A percentile compares a stretch with the other conserved stretches of the same genome.
phyloP scores from a whole-genome alignment of 2,329 filamentous ascomycete species.

The Apiospora marii region DNA sequence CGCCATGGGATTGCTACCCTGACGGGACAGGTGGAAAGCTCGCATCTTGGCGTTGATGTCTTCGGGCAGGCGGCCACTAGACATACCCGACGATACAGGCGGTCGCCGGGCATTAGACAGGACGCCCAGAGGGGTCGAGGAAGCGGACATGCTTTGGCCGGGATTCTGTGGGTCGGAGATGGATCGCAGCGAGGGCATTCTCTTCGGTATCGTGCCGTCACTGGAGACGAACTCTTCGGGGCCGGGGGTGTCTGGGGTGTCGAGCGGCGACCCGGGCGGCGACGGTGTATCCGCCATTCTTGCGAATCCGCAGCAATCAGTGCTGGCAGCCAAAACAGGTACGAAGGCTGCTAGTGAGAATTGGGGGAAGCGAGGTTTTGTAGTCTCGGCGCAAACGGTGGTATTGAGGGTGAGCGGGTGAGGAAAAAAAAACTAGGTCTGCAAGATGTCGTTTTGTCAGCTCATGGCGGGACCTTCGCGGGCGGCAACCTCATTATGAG shows the following conservation, averaged over 20 bases:
- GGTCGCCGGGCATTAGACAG: conserved; percentile 71
- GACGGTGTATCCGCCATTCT: conserved; percentile 23
- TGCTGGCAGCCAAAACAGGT: background rate
- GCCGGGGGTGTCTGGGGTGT: conserved; percentile 20
- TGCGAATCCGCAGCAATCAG: background rate
- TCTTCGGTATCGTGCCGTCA: conserved; percentile 45
- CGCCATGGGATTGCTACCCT: conserved; percentile 47
- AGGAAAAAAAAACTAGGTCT: conserved; percentile 6
- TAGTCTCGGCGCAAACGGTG: conserved; percentile 9
- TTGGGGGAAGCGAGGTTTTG: background rate
- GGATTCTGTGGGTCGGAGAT: conserved; percentile 63
- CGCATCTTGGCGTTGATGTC: conserved; percentile 56
- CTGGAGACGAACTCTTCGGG: conserved; percentile 22
- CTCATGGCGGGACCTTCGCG: conserved; percentile 12
- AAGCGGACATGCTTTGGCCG: conserved; percentile 70
- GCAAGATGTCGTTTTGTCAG: conserved; percentile 17
- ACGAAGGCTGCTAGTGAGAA: background rate
- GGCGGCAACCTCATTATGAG: conserved; percentile 11
- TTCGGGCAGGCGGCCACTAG: conserved; percentile 51
- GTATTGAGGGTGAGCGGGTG: background rate
- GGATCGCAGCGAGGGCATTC: conserved; percentile 67
- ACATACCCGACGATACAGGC: conserved; percentile 49
- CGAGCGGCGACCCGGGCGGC: conserved; percentile 21
- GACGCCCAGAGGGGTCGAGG: conserved; percentile 84
- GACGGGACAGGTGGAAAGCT: conserved; percentile 55